phyloP scores from a whole-genome alignment of 345 rosid species.

The Eucalyptus erythrocorys region DNA sequence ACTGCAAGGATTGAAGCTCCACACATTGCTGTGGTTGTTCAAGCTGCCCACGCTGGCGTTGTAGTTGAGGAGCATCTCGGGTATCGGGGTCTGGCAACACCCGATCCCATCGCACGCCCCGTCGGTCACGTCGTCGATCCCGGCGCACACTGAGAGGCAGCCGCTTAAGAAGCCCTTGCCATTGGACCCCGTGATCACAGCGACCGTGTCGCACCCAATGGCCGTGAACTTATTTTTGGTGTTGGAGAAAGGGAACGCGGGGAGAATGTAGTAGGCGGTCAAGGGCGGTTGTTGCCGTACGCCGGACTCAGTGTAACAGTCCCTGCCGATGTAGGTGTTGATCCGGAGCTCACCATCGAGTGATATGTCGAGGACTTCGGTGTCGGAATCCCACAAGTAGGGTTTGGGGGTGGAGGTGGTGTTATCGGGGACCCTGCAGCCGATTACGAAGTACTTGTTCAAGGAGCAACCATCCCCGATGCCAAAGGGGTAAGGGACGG shows the following conservation, averaged over 20 bases:
- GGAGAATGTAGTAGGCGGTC: neutral
- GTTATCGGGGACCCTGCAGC: neutral
- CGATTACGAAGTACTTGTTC: neutral
- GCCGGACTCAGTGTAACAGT: neutral
- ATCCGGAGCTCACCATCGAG: neutral
- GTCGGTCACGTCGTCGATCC: neutral
- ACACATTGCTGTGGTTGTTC: neutral
- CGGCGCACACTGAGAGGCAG: neutral
- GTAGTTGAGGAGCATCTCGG: neutral
- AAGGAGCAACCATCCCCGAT: too few species aligned
- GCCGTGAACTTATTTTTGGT: neutral
- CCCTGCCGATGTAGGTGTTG: too few species aligned
- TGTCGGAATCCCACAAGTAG: too few species aligned
- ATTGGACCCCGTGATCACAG: neutral
- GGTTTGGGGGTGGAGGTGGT: neutral
- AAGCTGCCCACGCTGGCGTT: accelerated
- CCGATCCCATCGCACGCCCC: conserved; percentile 4
- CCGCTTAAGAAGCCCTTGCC: neutral
- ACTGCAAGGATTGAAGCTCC: conserved; percentile 10
- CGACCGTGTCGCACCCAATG: neutral
- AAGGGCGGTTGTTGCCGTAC: too few species aligned
- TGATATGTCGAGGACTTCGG: too few species aligned
- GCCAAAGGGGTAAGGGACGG: too few species aligned
- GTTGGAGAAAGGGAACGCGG: neutral
- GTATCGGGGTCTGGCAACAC: conserved; percentile 3